A percentile compares a stretch with the other conserved stretches of the same genome.
phyloP scores from a whole-genome alignment of 495 filamentous ascomycete species.

The Annulohypoxylon stygium region DNA sequence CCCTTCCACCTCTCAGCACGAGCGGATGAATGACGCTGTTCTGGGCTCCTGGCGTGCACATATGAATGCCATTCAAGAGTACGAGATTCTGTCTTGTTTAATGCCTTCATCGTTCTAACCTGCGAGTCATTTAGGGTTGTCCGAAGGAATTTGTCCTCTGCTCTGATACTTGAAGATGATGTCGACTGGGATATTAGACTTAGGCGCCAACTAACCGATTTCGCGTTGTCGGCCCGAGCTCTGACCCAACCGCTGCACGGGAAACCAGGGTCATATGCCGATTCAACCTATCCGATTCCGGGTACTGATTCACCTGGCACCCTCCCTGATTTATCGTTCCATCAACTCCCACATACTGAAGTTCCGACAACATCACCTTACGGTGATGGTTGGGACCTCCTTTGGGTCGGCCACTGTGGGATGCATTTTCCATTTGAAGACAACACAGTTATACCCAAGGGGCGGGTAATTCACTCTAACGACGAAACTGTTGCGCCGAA shows the following conservation, averaged over 20 bases:
- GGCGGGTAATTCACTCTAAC: background rate
- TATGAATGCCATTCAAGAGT: slow-evolving; percentile 53
- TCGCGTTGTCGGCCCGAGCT: slow-evolving; percentile 59
- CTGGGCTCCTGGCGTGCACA: slow-evolving; percentile 50
- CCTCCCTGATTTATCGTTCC: background rate
- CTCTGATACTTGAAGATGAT: slow-evolving; percentile 71
- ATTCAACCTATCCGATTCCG: background rate
- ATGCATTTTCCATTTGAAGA: slow-evolving; percentile 7
- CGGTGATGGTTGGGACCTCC: slow-evolving; percentile 70
- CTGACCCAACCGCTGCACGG: slow-evolving; percentile 34
- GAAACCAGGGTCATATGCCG: background rate
- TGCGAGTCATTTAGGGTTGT: slow-evolving; percentile 53
- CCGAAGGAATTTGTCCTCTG: slow-evolving; percentile 59
- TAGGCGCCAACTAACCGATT: slow-evolving; percentile 62
- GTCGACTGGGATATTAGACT: slow-evolving; percentile 69
- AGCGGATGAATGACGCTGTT: slow-evolving; percentile 25
- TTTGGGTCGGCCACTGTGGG: slow-evolving; percentile 62
- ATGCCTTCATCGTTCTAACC: too few species aligned
- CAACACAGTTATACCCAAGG: background rate
- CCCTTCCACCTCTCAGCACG: slow-evolving; percentile 32
- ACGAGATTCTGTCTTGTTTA: background rate
- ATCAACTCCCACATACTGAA: slow-evolving; percentile 49
- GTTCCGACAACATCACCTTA: slow-evolving; percentile 59
- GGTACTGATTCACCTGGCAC: background rate
- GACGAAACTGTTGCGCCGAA: slow-evolving; percentile 16